Base-by-base conservation (phyloP, 1,284 basidiomycete species). In the Fomitopsis betulina region DNA sequence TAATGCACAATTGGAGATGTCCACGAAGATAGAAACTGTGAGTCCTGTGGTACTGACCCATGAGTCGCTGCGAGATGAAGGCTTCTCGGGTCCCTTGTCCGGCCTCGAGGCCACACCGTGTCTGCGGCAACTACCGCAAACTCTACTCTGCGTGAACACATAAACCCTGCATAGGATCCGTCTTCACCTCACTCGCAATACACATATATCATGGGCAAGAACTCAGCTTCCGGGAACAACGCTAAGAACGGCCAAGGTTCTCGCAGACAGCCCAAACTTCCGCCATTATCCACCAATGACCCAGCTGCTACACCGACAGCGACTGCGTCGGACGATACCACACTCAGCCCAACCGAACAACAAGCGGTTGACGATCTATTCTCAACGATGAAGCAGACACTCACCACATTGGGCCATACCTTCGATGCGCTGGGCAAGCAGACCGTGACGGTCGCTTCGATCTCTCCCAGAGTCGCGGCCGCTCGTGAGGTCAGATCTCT, bases 371-470 rank as follows among this genome's bases (percentile, higher is more conserved):
- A 74, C 8, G 75, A 77, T 17, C 62, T 82, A 3, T 70, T 81
- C 17, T 66, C 68, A 8, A 73, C 76, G 0, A 77, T 82, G 75
- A 79, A 78, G 58, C 67, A 67, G 12, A 75, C 78, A 3, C 61
- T 81, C 2, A 61, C 61, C 1, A 66, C 70, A 0, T 68, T 82
- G 45, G 71, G 74, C 1, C 62, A 66, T 7, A 78, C 79, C 0
- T 78, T 82, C 62, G 76, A 78, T 40, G 68, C 69, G 3, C 68
- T 84, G 7, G 78, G 75, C 0, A 68, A 70, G 9, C 81, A 83
- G 57, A 76, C 77, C 0, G 72, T 74, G 38, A 75, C 71, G 39
- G 68, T 82, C 42, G 73, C 77, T 0, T 67, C 69, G n/a, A 60
- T 81, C 23, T 75, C 72, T 8, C 74, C 79, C 7, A 75, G 76